Percentiles rank a stretch among this genome's conserved stretches.
These are phyloP conservation scores for Neurospora tetrasperma DNA, from an alignment of 495 filamentous ascomycete species.

Conservation along the genomic window DNA sequence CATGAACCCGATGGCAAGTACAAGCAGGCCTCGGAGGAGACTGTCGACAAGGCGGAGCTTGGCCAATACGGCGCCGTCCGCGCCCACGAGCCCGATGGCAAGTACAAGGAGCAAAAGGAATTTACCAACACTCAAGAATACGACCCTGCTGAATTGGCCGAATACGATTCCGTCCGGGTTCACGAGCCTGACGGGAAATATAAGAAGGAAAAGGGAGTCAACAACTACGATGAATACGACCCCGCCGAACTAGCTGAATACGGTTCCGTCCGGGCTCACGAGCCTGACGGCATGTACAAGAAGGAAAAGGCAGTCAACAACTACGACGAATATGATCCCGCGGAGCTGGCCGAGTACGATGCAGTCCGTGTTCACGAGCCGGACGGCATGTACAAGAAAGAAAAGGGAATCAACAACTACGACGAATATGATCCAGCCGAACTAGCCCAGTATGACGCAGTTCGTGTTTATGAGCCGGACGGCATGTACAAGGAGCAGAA, in stretches of 20 bases:
- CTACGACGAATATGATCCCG: conserved; percentile 8
- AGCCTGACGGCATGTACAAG: conserved; percentile 11
- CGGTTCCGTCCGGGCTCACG: conserved; percentile 12
- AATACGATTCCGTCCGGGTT: conserved; percentile 25
- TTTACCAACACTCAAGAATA: background rate
- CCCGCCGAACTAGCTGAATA: background rate
- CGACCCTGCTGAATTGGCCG: conserved; percentile 12
- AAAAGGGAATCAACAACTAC: conserved; percentile 7
- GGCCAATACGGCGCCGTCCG: background rate
- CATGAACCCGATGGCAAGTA: background rate
- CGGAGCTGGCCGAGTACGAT: conserved; percentile 21
- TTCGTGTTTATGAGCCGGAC: conserved; percentile 8
- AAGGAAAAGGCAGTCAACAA: background rate
- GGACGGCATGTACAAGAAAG: conserved; percentile 17
- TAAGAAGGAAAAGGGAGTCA: conserved; percentile 5
- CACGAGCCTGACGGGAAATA: conserved; percentile 27
- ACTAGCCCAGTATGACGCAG: background rate
- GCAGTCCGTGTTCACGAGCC: conserved; percentile 28
- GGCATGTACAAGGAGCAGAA: conserved; percentile 2
- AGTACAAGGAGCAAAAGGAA: conserved; percentile 3
- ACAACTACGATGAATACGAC: conserved; percentile 4
- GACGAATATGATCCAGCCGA: background rate
- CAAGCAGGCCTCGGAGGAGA: too few relatives aligned
- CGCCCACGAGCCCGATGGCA: conserved; percentile 11
- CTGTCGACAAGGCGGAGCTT: too few relatives aligned